These are phyloP conservation scores for Chenopodium suecicum DNA, from an alignment of 148 eudicot genomes.

Conservation along the genomic window DNA sequence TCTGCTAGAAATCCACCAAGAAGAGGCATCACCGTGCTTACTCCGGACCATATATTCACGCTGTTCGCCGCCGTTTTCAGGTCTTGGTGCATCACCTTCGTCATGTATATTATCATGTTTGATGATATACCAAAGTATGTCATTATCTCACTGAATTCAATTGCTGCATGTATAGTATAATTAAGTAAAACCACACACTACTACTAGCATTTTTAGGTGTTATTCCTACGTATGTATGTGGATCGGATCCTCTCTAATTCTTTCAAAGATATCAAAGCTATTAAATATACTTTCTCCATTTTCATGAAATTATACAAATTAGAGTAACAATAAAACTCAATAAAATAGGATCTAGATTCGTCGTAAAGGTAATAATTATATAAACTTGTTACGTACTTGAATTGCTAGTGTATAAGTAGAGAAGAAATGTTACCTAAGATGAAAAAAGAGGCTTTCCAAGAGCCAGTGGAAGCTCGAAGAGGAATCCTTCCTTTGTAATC, in stretches of 20 bases:
- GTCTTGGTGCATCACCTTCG: slow-evolving; percentile 72
- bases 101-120: slow-evolving; percentile 72
- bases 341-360: too few relatives aligned
- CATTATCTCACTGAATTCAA: slow-evolving; percentile 82
- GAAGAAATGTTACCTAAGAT: slow-evolving; percentile 47
- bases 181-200: too few relatives aligned
- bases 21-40: slow-evolving; percentile 67
- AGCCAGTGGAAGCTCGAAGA: slow-evolving; percentile 62
- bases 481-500: slow-evolving; percentile 69
- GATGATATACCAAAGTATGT: slow-evolving; percentile 73
- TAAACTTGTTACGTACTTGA: too few relatives aligned
- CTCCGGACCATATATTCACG: slow-evolving; percentile 67
- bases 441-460: slow-evolving; percentile 71
- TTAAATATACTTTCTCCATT: too few relatives aligned
- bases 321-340: too few relatives aligned
- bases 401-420: neutral
- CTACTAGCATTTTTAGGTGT: too few relatives aligned
- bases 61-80: slow-evolving; percentile 65
- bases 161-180: slow-evolving; percentile 40
- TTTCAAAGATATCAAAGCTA: neutral
- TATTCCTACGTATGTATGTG: too few relatives aligned
- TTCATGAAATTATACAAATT: too few relatives aligned
- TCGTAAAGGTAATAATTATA: too few relatives aligned
- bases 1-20: slow-evolving; percentile 82
- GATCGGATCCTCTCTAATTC: too few relatives aligned